Conservation (phyloP, 345 rosid genomes). For the Lepidium didymum region DNA sequence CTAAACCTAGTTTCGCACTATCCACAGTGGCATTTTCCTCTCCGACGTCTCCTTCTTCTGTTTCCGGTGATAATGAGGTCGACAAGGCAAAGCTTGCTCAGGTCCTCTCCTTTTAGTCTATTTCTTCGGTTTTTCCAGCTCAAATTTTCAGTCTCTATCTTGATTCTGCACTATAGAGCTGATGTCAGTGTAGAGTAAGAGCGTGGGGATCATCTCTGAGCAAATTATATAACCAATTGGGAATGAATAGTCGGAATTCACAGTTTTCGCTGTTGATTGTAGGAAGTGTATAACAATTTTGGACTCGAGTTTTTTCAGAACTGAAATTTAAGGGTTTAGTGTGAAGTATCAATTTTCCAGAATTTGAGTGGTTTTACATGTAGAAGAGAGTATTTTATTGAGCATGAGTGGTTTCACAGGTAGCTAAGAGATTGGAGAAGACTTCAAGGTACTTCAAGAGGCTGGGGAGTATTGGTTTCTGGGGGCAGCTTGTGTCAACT, state of each 20-base stretch:
- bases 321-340: background rate
- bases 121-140: background rate
- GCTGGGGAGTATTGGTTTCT: conserved; percentile 82
- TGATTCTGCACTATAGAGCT: background rate
- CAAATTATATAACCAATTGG: background rate
- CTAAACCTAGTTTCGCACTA: conserved; percentile 14
- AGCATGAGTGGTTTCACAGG: conserved; percentile 38
- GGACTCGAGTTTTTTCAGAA: background rate
- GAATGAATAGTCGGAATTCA: background rate
- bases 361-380: background rate
- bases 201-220: background rate
- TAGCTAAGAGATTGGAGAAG: conserved; percentile 81
- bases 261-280: background rate
- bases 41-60: conserved; percentile 34
- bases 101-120: conserved; percentile 30
- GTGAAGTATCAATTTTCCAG: background rate
- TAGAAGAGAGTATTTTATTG: background rate
- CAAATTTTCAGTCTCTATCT: background rate
- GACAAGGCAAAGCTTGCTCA: conserved; percentile 72
- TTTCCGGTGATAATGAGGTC: conserved; percentile 36
- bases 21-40: conserved; percentile 27
- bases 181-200: background rate
- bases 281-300: background rate
- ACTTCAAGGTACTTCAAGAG: conserved; percentile 91
- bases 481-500: conserved; percentile 92